Percentiles rank a stretch among this genome's conserved stretches.
Evolutionary conservation across 768 basidiomycete species (phyloP).

Genomic region (Leccinum disarticulatum): DNA sequence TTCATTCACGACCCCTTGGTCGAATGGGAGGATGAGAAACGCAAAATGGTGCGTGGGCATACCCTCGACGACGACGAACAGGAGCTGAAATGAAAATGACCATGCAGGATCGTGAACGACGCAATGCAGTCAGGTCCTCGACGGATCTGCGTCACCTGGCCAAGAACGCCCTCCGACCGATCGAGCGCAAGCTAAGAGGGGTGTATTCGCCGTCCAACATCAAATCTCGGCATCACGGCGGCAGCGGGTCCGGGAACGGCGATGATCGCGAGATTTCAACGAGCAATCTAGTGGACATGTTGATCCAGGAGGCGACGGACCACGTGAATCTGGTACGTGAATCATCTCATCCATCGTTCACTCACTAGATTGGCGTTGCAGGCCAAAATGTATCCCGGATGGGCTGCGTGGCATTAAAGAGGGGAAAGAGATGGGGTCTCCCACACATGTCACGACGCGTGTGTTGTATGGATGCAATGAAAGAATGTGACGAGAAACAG

Average conservation of each 20-base stretch:
- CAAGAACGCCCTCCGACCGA: conserved; percentile 72
- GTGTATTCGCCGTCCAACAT: conserved; percentile 51
- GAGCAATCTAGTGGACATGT: conserved; percentile 84
- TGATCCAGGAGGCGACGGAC: conserved; percentile 88
- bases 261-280: conserved; percentile 58
- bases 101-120: conserved; percentile 45
- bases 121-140: conserved; percentile 48
- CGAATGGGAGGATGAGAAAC: conserved; percentile 88
- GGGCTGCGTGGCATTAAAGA: conserved; percentile 75
- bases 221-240: conserved; percentile 39
- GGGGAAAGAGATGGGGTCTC: not conserved
- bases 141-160: conserved; percentile 67
- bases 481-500: not conserved
- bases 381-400: conserved; percentile 90
- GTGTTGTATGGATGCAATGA: conserved; percentile 17
- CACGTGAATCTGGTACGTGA: conserved; percentile 60
- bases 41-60: conserved; percentile 49
- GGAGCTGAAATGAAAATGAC: not conserved
- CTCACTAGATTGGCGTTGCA: conserved; percentile 29
- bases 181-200: conserved; percentile 81
- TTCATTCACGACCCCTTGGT: conserved; percentile 97
- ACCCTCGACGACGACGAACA: not conserved
- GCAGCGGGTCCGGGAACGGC: conserved; percentile 21
- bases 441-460: not conserved
- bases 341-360: not conserved